Base-by-base conservation (phyloP, 2,329 filamentous ascomycete genomes). In the Sporothrix phasma region DNA sequence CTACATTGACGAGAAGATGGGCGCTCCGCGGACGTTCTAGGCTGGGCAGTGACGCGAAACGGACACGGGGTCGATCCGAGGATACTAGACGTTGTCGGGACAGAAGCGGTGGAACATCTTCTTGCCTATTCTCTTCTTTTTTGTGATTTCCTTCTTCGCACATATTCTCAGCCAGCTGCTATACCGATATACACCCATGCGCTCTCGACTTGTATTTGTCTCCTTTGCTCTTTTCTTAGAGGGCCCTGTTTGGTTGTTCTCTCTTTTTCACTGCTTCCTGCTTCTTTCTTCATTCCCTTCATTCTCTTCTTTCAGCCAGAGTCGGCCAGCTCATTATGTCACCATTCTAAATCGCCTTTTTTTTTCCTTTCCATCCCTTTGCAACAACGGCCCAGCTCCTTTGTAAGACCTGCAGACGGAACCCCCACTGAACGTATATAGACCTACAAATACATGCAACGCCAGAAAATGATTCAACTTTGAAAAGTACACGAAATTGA, bases 1-100 rank as follows among this genome's bases (percentile, higher is more conserved):
- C 65, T 82, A 89, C 72, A 92, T 94, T 71, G 89, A 93, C 72
- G 85, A 91, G 80, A 94, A 94, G 84, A 83, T 76, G 67, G 84
- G 86, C 61, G 76, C 77, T 68, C 75, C 74, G 66, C 74, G 80
- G 61, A 75, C 78, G 37, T 83, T 82, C 73, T 82, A 77, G 17
- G 29, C 8, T 10, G 8, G 26, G 1, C 13, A 5, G 11, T 24
- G 29, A 13, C 19, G 17, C 4, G 2, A 31, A 49, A 49, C n/a
- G 19, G 26, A 39, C 15, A 29, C 13, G 45, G 31, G 29, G n/a
- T 19, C 19, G 22, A 46, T n/a, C n/a, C 31, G 53, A 17, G 47
- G 17, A 6, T 29, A n/a, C 31, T 41, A 39, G 46, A 39, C 22
- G 45, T 13, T 41, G 46, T 5, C 6, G 29, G 17, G 15, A 34